Conservation (phyloP, 2,329 filamentous ascomycete species). For the Lecanicillium sp. region DNA sequence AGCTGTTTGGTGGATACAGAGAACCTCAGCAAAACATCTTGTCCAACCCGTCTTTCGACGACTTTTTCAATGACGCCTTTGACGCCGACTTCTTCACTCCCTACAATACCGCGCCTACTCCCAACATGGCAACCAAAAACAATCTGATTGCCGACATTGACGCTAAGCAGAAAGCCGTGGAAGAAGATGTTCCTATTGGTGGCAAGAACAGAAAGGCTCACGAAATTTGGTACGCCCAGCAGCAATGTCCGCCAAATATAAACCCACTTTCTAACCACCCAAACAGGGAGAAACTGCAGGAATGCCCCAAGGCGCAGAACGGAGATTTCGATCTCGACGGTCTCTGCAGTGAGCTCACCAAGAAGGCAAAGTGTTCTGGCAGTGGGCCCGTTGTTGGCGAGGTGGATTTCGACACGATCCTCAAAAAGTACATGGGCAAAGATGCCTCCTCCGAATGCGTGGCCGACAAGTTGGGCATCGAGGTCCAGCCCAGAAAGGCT, state of each 20-base stretch:
- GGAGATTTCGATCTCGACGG: constrained; percentile 92
- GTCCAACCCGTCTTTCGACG: constrained; percentile 63
- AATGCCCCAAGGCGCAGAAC: constrained; percentile 78
- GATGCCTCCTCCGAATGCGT: constrained; percentile 29
- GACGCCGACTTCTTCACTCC: constrained; percentile 76
- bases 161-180: constrained; percentile 61
- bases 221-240: constrained; percentile 8
- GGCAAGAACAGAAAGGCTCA: not conserved
- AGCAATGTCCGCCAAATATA: not conserved
- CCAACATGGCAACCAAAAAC: constrained; percentile 45
- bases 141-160: constrained; percentile 76
- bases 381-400: constrained; percentile 84
- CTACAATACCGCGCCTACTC: constrained; percentile 59
- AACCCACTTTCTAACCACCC: constrained; percentile 33
- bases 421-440: constrained; percentile 57
- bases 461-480: constrained; percentile 54
- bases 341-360: constrained; percentile 84
- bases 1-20: constrained; percentile 86
- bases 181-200: constrained; percentile 51
- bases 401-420: constrained; percentile 76
- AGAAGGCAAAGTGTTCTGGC: constrained; percentile 93
- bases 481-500: constrained; percentile 29
- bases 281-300: constrained; percentile 80
- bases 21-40: constrained; percentile 82
- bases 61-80: constrained; percentile 70